These are phyloP conservation scores for Nemania sp. DNA, from an alignment of 2,329 filamentous ascomycete genomes.

Conservation along the genomic window DNA sequence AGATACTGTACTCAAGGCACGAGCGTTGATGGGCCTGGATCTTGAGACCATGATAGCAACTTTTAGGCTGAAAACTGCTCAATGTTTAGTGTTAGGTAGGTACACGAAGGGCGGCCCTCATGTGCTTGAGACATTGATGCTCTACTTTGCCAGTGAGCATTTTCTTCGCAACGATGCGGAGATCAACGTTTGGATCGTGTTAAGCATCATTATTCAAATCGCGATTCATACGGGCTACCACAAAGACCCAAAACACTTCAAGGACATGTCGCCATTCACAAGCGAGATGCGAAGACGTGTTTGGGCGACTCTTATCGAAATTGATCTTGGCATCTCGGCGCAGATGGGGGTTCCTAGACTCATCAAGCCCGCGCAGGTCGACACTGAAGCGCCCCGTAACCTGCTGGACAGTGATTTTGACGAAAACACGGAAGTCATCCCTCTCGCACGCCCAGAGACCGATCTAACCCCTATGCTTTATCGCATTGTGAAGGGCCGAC, in stretches of 20 bases:
- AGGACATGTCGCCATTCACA: constrained; percentile 54
- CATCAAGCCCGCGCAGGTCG: constrained; percentile 55
- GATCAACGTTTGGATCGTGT: constrained; percentile 51
- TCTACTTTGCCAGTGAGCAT: constrained; percentile 52
- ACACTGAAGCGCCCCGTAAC: constrained; percentile 59
- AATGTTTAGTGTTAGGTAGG: constrained; percentile 53
- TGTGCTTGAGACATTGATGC: constrained; percentile 54
- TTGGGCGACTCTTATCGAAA: constrained; percentile 56
- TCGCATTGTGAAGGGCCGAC: constrained; percentile 44
- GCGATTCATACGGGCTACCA: constrained; percentile 59
- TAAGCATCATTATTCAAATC: constrained; percentile 52
- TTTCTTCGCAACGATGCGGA: constrained; percentile 49
- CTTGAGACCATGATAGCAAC: constrained; percentile 22
- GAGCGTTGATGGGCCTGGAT: not conserved
- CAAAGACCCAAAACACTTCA: constrained; percentile 58
- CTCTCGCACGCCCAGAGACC: constrained; percentile 50
- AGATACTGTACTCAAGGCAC: no score
- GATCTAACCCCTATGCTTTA: constrained; percentile 48
- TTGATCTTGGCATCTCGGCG: constrained; percentile 58
- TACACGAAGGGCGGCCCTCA: constrained; percentile 59
- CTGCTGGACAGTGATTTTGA: constrained; percentile 59
- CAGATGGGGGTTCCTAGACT: constrained; percentile 61
- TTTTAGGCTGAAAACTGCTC: constrained; percentile 49
- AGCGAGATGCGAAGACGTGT: constrained; percentile 60
- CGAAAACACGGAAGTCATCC: constrained; percentile 50